A percentile compares a stretch with the other conserved stretches of the same genome.
Evolutionary conservation across 2,329 filamentous ascomycete genomes (phyloP).

Genomic region (Neophaeococcomyces aloes): DNA sequence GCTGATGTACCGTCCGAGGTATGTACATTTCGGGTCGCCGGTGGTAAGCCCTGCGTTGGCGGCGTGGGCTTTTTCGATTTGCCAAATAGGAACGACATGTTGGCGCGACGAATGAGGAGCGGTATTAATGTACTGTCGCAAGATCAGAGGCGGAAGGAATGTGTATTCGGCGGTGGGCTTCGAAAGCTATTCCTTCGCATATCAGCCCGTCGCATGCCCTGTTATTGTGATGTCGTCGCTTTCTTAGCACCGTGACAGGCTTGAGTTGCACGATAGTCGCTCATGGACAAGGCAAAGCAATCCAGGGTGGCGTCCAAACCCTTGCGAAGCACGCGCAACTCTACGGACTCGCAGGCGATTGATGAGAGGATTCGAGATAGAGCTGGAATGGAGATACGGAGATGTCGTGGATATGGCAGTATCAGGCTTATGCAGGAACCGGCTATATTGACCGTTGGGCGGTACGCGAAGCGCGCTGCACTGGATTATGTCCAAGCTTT

Average conservation of each 20-base stretch:
- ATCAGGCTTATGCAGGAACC: slow-evolving; percentile 1
- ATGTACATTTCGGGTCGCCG: slow-evolving; percentile 46
- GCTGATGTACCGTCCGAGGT: slow-evolving; percentile 43
- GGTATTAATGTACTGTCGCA: background rate
- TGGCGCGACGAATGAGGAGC: background rate
- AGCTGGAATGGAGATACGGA: background rate
- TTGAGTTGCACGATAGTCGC: background rate
- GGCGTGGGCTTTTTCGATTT: slow-evolving; percentile 58
- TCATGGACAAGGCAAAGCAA: background rate
- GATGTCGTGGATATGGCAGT: too few relatives aligned
- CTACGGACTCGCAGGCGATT: background rate
- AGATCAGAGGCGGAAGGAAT: background rate
- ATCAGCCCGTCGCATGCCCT: slow-evolving; percentile 1
- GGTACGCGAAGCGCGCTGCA: slow-evolving; percentile 2
- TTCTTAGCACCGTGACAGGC: background rate
- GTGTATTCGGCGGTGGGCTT: background rate
- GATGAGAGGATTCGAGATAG: background rate
- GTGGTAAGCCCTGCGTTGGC: slow-evolving; percentile 37
- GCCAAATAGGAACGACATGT: slow-evolving; percentile 71
- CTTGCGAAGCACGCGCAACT: background rate
- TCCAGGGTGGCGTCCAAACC: too few relatives aligned
- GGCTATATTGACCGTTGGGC: background rate
- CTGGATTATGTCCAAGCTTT: background rate
- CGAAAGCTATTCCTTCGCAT: background rate
- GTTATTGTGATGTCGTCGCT: background rate